Percentiles rank a stretch among this genome's conserved stretches.
Evolutionary conservation across 768 basidiomycete genomes (phyloP).

Genomic region (Lanmaoa rubissima): DNA sequence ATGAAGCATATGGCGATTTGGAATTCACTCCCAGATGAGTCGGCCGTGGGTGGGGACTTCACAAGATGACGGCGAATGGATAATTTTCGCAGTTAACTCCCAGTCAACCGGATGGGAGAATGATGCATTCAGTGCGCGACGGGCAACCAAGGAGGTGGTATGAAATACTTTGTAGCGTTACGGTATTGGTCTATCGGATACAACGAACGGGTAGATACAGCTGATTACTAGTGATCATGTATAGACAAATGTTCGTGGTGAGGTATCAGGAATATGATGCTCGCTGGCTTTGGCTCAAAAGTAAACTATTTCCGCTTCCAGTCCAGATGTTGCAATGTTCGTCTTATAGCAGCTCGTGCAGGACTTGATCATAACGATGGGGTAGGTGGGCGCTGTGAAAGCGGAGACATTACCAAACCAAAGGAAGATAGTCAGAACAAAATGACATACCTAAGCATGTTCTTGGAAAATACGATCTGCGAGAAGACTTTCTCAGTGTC

Average conservation of each 20-base stretch:
- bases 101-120: not conserved
- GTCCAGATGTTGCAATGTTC: not conserved
- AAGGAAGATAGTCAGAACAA: not conserved
- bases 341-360: slow-evolving; percentile 63
- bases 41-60: not conserved
- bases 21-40: not conserved
- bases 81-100: not conserved
- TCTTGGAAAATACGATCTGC: slow-evolving; percentile 77
- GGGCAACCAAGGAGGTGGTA: not conserved
- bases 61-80: not conserved
- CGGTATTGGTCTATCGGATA: slow-evolving; percentile 14
- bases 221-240: slow-evolving; percentile 1
- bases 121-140: not conserved
- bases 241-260: not conserved
- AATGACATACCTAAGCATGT: slow-evolving; percentile 70
- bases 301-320: not conserved
- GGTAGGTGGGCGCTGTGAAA: slow-evolving; percentile 66
- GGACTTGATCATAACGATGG: slow-evolving; percentile 73
- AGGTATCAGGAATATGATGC: slow-evolving; percentile 12
- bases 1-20: not conserved
- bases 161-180: not conserved
- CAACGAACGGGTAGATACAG: slow-evolving; percentile 16
- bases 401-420: slow-evolving; percentile 1
- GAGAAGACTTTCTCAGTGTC: slow-evolving; percentile 76
- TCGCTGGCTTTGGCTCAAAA: not conserved